A percentile compares a stretch with the other conserved stretches of the same genome.
Conservation (phyloP, 257 asterid species). For the Solanum lycopersicoides region DNA sequence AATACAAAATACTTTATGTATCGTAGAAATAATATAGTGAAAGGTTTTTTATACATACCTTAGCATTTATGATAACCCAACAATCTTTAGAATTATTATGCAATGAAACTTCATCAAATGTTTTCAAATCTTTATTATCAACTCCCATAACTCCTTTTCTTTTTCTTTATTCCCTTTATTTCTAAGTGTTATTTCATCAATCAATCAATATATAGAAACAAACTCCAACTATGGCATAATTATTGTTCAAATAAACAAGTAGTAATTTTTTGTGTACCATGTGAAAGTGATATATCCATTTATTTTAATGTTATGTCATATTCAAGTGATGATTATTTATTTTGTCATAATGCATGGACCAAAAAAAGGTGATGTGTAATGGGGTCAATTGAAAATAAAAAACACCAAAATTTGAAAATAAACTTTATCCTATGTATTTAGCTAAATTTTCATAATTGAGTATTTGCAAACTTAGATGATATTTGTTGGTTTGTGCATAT, state of each 20-base stretch:
- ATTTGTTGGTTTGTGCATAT: too few relatives aligned
- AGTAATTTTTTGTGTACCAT: not conserved
- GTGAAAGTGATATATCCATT: not conserved
- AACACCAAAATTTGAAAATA: not conserved
- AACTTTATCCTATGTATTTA: not conserved
- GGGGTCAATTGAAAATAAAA: not conserved
- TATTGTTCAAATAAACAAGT: not conserved
- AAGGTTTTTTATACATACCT: constrained; percentile 20
- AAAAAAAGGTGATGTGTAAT: not conserved
- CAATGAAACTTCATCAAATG: constrained; percentile 39
- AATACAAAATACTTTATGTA: not conserved
- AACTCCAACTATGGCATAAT: not conserved
- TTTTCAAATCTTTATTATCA: constrained; percentile 11
- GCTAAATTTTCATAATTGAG: not conserved
- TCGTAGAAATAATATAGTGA: too few relatives aligned
- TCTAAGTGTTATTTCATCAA: not conserved
- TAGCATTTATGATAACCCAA: constrained; percentile 58
- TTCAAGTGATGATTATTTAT: not conserved
- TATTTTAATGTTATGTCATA: not conserved
- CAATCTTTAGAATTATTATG: constrained; percentile 49
- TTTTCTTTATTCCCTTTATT: not conserved
- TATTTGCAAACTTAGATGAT: not conserved
- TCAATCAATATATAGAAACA: not conserved
- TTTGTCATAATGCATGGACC: not conserved
- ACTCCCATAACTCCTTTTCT: constrained; percentile 19